Evolutionary conservation across 2,329 filamentous ascomycete species (phyloP), one percentile per base, ranked within the genome.

Genomic region (Paradendryphiella salina): DNA sequence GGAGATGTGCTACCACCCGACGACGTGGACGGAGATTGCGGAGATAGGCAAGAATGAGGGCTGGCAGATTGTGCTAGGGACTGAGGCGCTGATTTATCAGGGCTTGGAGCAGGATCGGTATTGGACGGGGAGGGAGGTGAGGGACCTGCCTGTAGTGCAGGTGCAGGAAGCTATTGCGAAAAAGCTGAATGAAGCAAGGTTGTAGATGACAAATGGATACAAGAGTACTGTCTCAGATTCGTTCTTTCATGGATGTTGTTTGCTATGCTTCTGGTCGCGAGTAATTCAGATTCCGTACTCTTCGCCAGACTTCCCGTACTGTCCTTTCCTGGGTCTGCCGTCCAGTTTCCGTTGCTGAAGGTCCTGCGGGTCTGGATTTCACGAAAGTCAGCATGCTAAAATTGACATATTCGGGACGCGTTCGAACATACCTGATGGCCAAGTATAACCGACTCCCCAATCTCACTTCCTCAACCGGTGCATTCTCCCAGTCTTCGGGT

Each of bases 1-100:
- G 52, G 88, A 92, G 72, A 92, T 93, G 88, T 91, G 88, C 77
- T 92, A 92, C 69, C 89, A 91, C 67, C 89, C 89, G 0, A 71
- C 79, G 2, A 85, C 87, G 0, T 69, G 61, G 59, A 92, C 89
- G 0, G 78, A 81, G 59, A 81, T 90, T 40, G 84, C 82, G 1
- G 80, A 78, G 35, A 63, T 90, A 34, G 83, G 85, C 0, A 79
- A 83, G 61, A 72, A 75, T 2, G 77, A 78, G 8, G 85, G 85
- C 0, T 91, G 88, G 88, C 81, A 85, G 71, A 84, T 91, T 1
- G 87, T 91, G 18, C 70, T 89, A 5, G 88, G 88, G 0, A 90
- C 87, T 0, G 88, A 91, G 75, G 86, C 88, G 0, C 76, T 91
- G 77, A 87, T 91, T 57, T 90, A 85, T 75, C 88, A 91, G 71